Evolutionary conservation across 2,329 filamentous ascomycete genomes (phyloP).

Genomic region (Pseudocercospora pini-densiflorae): DNA sequence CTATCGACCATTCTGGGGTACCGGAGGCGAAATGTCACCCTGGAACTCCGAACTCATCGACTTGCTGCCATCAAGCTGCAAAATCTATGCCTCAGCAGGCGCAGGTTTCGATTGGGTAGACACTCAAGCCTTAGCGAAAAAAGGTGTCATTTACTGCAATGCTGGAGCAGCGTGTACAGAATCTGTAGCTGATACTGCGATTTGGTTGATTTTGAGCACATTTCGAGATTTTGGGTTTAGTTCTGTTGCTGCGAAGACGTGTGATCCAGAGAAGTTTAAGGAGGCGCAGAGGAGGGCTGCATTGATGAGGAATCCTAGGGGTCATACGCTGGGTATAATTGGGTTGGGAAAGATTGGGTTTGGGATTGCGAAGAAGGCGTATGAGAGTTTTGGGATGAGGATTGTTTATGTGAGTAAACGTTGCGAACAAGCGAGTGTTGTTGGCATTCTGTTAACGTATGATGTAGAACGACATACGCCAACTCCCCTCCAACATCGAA

Average conservation of each 20-base stretch:
- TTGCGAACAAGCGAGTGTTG: neutral
- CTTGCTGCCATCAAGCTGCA: slow-evolving; percentile 58
- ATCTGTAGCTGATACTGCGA: slow-evolving; percentile 72
- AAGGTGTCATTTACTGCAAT: slow-evolving; percentile 74
- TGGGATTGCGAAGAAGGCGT: slow-evolving; percentile 62
- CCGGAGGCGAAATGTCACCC: slow-evolving; percentile 67
- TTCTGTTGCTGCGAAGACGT: slow-evolving; percentile 58
- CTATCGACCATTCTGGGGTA: slow-evolving; percentile 67
- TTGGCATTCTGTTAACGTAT: neutral
- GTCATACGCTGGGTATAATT: slow-evolving; percentile 66
- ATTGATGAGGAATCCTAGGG: slow-evolving; percentile 47
- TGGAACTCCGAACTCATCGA: slow-evolving; percentile 64
- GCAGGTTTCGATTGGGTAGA: slow-evolving; percentile 69
- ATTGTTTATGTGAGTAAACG: slow-evolving; percentile 57
- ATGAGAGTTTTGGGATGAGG: slow-evolving; percentile 67
- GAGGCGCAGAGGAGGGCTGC: slow-evolving; percentile 64
- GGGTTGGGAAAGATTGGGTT: slow-evolving; percentile 64
- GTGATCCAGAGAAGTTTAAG: slow-evolving; percentile 53
- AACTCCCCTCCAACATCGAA: slow-evolving; percentile 53
- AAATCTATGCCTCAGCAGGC: slow-evolving; percentile 63
- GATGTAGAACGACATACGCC: slow-evolving; percentile 56
- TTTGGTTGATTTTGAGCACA: slow-evolving; percentile 70
- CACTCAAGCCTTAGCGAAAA: slow-evolving; percentile 62
- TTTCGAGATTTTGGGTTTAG: slow-evolving; percentile 73
- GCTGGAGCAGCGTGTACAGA: slow-evolving; percentile 71